Conservation (phyloP, 2,329 filamentous ascomycete species). For the Aspergillus hiratsukae region DNA sequence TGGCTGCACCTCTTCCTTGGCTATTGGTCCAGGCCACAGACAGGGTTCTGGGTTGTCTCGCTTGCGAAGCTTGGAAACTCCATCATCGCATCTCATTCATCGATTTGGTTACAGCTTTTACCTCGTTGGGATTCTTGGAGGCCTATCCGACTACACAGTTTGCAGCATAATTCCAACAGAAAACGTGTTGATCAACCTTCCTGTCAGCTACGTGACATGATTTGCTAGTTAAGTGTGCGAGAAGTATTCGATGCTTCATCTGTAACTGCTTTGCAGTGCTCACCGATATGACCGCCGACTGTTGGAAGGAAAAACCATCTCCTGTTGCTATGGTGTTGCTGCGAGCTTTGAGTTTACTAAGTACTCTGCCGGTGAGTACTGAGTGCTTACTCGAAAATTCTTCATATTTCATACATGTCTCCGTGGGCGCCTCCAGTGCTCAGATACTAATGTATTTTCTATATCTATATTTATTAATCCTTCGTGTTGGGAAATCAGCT, state of each 20-base stretch:
- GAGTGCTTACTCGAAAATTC: neutral
- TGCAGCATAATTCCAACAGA: neutral
- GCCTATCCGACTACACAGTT: neutral
- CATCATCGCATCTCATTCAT: neutral
- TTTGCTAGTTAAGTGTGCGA: neutral
- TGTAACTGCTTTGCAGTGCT: neutral
- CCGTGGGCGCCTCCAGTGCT: neutral
- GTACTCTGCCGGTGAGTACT: neutral
- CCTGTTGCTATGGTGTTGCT: neutral
- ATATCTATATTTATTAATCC: neutral
- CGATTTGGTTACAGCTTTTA: neutral
- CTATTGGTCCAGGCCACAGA: neutral
- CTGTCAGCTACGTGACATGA: neutral
- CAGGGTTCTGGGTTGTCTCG: neutral
- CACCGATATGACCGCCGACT: neutral
- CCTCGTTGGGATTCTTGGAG: neutral
- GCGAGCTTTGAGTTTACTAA: neutral
- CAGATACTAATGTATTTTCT: neutral
- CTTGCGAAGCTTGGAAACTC: neutral
- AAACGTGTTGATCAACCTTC: no score
- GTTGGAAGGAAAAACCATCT: neutral
- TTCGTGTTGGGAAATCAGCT: neutral
- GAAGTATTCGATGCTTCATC: neutral
- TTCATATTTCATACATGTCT: neutral
- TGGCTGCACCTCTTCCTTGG: neutral